phyloP scores from a whole-genome alignment of 2,329 filamentous ascomycete genomes.

The Ophidiomyces ophidiicola region DNA sequence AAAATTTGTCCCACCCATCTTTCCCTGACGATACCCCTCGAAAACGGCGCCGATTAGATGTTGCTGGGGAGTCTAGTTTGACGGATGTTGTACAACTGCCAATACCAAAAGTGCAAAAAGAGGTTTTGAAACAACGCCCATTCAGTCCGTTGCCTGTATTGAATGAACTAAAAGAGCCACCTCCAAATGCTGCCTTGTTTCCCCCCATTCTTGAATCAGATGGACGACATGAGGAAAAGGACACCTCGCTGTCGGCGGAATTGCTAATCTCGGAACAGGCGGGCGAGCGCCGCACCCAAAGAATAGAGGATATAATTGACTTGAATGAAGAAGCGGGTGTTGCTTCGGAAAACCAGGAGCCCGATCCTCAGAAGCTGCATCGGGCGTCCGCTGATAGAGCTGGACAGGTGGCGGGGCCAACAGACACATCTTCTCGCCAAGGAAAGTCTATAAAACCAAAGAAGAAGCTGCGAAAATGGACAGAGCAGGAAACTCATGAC shows the following conservation, averaged over 20 bases:
- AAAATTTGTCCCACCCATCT: conserved; percentile 33
- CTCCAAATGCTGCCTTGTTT: conserved; percentile 48
- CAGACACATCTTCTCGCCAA: neutral
- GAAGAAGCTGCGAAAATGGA: conserved; percentile 45
- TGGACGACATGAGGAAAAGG: conserved; percentile 25
- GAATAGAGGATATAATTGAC: conserved; percentile 9
- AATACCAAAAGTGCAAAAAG: conserved; percentile 36
- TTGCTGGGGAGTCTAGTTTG: conserved; percentile 28
- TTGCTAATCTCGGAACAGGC: conserved; percentile 5
- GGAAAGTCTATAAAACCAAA: conserved; percentile 30
- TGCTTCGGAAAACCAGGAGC: neutral
- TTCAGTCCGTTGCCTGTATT: conserved; percentile 39
- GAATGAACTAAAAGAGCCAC: conserved; percentile 52
- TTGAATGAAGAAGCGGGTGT: neutral
- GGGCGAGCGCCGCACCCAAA: conserved; percentile 9
- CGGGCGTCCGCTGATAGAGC: neutral
- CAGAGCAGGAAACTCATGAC: conserved; percentile 48
- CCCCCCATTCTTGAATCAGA: conserved; percentile 48
- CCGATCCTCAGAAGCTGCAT: neutral
- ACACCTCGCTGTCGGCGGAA: conserved; percentile 12
- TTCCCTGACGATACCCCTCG: conserved; percentile 29
- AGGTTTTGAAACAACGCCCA: conserved; percentile 31
- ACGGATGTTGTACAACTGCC: conserved; percentile 37
- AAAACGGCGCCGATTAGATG: conserved; percentile 35
- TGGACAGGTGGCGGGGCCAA: neutral